Percentiles rank a stretch among this genome's conserved stretches.
These are phyloP conservation scores for Orbilia javanica DNA, from an alignment of 2,329 filamentous ascomycete species.

Conservation along the genomic window DNA sequence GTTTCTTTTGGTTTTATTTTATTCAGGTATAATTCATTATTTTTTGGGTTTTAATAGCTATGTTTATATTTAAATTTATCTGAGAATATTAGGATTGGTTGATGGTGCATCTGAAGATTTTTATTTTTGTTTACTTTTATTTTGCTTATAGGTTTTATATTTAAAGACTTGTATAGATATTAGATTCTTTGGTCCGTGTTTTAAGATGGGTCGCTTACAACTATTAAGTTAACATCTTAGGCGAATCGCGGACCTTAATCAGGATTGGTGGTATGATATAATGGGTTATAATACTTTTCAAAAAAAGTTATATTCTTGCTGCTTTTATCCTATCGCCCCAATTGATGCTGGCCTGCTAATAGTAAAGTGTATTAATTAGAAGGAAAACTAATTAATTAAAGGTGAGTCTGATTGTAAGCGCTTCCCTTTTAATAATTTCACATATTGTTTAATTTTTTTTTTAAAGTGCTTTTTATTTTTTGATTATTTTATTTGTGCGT, in stretches of 20 bases:
- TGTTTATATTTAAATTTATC: constrained; percentile 67
- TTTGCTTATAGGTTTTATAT: constrained; percentile 66
- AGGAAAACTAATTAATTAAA: constrained; percentile 63
- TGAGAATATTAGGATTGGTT: constrained; percentile 66
- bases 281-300: constrained; percentile 64
- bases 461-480: constrained; percentile 67
- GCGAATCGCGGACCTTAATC: constrained; percentile 64
- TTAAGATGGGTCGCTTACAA: constrained; percentile 66
- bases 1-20: constrained; percentile 67
- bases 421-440: constrained; percentile 66
- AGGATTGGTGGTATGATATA: constrained; percentile 62
- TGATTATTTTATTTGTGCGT: constrained; percentile 5
- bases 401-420: constrained; percentile 64
- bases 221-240: constrained; percentile 66
- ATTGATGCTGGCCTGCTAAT: constrained; percentile 65
- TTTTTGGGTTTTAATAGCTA: constrained; percentile 67
- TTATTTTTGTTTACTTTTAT: too few species aligned
- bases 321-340: constrained; percentile 64
- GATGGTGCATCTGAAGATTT: constrained; percentile 65
- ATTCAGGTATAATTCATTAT: constrained; percentile 67
- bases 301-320: constrained; percentile 64
- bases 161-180: constrained; percentile 66
- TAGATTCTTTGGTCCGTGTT: constrained; percentile 67
- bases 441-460: constrained; percentile 66
- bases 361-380: constrained; percentile 63